Percentiles rank a stretch among this genome's conserved stretches.
These are phyloP conservation scores for Ogataea glucozyma DNA, from an alignment of 805 yeast genomes.

Conservation along the genomic window DNA sequence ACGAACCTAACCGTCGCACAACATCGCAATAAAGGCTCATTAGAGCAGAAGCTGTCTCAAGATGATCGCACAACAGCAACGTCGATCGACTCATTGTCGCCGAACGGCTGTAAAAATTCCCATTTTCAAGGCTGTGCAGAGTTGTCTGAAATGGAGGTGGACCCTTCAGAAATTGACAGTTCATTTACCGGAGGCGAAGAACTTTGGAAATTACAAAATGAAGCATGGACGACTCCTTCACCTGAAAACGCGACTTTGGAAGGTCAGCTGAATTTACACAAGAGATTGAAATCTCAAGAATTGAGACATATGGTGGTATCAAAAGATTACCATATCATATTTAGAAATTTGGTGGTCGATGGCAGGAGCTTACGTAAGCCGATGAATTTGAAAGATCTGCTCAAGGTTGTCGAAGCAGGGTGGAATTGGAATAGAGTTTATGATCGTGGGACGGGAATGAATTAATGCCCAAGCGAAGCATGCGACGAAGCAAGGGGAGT, in stretches of 20 bases:
- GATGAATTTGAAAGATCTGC: slow-evolving; percentile 70
- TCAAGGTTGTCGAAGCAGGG: slow-evolving; percentile 75
- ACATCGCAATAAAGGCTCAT: slow-evolving; percentile 2
- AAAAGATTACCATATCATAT: slow-evolving; percentile 60
- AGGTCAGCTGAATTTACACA: slow-evolving; percentile 28
- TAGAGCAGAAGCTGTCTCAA: slow-evolving; percentile 15
- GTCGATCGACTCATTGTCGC: slow-evolving; percentile 12
- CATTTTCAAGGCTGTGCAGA: not conserved
- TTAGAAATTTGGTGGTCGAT: slow-evolving; percentile 67
- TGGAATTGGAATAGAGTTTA: slow-evolving; percentile 77
- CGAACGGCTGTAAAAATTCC: not conserved
- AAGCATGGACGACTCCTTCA: slow-evolving; percentile 60
- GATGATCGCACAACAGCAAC: slow-evolving; percentile 17
- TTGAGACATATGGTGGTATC: slow-evolving; percentile 38
- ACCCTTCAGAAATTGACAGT: slow-evolving; percentile 3
- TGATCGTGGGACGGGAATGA: slow-evolving; percentile 17
- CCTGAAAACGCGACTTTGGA: slow-evolving; percentile 29
- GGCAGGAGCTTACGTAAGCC: slow-evolving; percentile 67
- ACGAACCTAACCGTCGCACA: not conserved
- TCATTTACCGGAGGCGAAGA: slow-evolving; percentile 46
- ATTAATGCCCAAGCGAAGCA: not conserved
- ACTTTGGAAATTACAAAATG: slow-evolving; percentile 71
- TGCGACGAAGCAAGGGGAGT: not conserved
- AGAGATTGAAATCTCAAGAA: slow-evolving; percentile 26
- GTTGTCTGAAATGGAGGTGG: not conserved